Percentiles rank a stretch among this genome's conserved stretches.
Conservation (phyloP, 495 filamentous ascomycete species). For the Rusavskia elegans region DNA sequence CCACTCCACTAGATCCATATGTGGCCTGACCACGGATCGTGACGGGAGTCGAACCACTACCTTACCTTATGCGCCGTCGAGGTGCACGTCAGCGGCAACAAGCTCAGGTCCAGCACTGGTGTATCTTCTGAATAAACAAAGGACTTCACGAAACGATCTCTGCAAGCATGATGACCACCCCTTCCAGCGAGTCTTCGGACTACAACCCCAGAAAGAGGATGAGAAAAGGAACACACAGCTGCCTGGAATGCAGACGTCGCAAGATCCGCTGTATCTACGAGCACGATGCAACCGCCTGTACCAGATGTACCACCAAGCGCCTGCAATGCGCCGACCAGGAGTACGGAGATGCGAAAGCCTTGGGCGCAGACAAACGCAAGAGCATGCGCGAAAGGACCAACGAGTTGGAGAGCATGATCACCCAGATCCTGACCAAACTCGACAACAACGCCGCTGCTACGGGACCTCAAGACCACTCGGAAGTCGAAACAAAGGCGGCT, state of each 20-base stretch:
- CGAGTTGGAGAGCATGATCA: conserved; percentile 21
- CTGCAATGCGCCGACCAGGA: background rate
- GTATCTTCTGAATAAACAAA: too few relatives aligned
- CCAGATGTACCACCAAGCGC: background rate
- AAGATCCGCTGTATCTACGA: conserved; percentile 23
- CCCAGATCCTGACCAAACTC: conserved; percentile 15
- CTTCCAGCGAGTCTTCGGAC: background rate
- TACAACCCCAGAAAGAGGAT: conserved; percentile 15
- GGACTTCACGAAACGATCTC: too few relatives aligned
- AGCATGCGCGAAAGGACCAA: conserved; percentile 24
- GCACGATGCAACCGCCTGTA: background rate
- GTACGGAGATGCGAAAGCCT: background rate
- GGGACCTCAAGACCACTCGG: background rate
- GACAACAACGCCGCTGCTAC: conserved; percentile 6
- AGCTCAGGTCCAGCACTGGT: too few relatives aligned
- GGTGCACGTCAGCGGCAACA: too few relatives aligned
- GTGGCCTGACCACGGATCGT: too few relatives aligned
- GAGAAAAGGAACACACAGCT: conserved; percentile 24
- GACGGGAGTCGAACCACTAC: too few relatives aligned
- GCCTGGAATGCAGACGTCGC: conserved; percentile 26
- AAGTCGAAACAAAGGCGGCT: background rate
- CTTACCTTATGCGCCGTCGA: too few relatives aligned
- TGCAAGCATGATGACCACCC: background rate
- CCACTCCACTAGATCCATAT: too few relatives aligned
- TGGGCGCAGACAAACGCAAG: background rate